Conservation (phyloP, 2,329 filamentous ascomycete genomes). For the Fusarium goolgardi region DNA sequence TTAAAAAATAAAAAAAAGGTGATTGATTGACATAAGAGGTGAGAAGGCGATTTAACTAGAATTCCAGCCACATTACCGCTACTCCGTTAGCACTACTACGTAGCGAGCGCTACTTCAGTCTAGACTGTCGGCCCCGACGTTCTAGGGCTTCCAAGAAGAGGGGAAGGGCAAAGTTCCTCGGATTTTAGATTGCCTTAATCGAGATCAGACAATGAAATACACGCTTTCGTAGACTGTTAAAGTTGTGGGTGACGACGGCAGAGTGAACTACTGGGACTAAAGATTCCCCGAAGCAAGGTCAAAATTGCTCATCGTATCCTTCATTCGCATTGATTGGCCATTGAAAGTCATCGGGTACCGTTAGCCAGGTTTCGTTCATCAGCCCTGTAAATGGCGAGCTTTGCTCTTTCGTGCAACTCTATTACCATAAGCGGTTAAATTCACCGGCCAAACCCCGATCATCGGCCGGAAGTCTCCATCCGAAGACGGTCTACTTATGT, state of each 20-base stretch:
- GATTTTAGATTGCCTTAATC: not conserved
- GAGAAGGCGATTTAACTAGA: not conserved
- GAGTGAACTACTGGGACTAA: not conserved
- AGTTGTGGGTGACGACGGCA: not conserved
- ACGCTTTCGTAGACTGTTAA: not conserved
- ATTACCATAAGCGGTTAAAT: conserved; percentile 15
- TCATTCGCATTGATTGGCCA: conserved; percentile 3
- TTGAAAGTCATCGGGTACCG: not conserved
- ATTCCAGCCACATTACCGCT: not conserved
- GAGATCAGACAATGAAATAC: not conserved
- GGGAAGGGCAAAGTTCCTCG: not conserved
- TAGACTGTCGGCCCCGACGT: not conserved
- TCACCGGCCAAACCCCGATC: conserved; percentile 22
- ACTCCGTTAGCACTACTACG: not conserved
- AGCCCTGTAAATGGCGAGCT: conserved; percentile 34
- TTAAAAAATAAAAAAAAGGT: not conserved
- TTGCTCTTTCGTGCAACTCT: not conserved
- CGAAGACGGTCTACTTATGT: conserved; percentile 18
- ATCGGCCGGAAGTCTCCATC: conserved; percentile 9
- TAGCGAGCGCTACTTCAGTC: not conserved
- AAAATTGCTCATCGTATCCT: not conserved
- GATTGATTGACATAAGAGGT: conserved; percentile 11
- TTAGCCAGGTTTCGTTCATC: not conserved
- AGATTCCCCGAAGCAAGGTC: not conserved
- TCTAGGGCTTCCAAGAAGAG: not conserved